Base-by-base conservation (phyloP, 2,329 filamentous ascomycete genomes). In the Teratosphaeria nubilosa region DNA sequence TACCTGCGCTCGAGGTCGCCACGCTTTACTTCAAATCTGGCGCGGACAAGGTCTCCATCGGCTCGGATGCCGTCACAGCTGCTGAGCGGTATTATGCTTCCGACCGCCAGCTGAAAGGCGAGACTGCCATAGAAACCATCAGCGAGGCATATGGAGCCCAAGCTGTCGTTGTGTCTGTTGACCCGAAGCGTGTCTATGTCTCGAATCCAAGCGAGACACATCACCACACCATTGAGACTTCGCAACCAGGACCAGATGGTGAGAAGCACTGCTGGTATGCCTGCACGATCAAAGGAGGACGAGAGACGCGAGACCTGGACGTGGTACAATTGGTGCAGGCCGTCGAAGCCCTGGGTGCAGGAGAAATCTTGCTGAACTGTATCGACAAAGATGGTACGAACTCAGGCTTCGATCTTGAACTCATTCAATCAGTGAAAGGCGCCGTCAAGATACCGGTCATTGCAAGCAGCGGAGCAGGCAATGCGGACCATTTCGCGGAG, bases 331-430 rank as follows among this genome's bases (percentile, higher is more conserved):
- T 99, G 10, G 85, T 87, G 10, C 85, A 83, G 65, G 94, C 94
- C 13, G 92, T 97, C 37, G 91, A 99, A 76, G 91, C 90, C 58
- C 95, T 99, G 90, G 94, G 94, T 56, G 83, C 88, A 1, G 94
- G 94, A 58, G 94, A 99, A 78, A 88, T 99, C 59, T 77, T 99
- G 55, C 83, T 99, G 58, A 99, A 99, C 76, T 96, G 91, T 78
- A 99, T 99, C 68, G 94, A 99, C 78, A 90, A 88, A 71, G 94
- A 99, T 73, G 94, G 94, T 56, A 94, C 89, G 58, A 96, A 95
- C 76, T 88, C 84, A 66, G 94, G 94, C 1, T 99, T 96, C 71
- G 94, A 99, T 73, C 79, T 96, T 10, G 94, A 97, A 77, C 80
- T 99, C 57, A 90, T 99, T 67, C 77, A 82, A 55, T 88, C 91